Evolutionary conservation across 2,329 filamentous ascomycete species (phyloP).

Genomic region (Rhynchosporium secalis): DNA sequence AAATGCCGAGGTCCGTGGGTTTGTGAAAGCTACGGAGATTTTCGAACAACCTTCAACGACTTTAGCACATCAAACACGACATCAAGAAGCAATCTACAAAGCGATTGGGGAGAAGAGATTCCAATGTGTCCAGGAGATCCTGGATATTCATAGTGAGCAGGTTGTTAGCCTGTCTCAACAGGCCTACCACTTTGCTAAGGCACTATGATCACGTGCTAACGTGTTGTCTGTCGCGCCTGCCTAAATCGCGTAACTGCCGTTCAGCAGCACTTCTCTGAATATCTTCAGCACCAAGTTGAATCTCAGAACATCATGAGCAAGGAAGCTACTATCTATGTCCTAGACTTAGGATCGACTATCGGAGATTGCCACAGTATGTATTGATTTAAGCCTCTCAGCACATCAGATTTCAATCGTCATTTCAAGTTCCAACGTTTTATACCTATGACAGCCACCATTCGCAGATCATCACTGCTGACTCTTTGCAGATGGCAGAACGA

Average conservation of each 20-base stretch:
- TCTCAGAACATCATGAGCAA: constrained; percentile 75
- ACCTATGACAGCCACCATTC: too few relatives aligned
- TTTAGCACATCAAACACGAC: not conserved
- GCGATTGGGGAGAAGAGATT: too few relatives aligned
- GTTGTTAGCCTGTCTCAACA: too few relatives aligned
- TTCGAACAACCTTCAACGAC: not conserved
- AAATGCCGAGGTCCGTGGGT: constrained; percentile 7
- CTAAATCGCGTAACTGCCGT: not conserved
- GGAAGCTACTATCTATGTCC: constrained; percentile 87
- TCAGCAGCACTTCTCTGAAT: not conserved
- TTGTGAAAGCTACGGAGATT: not conserved
- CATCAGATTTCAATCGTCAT: not conserved
- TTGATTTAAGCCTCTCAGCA: not conserved
- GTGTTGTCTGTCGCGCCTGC: too few relatives aligned
- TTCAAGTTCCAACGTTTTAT: not conserved
- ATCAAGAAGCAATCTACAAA: too few relatives aligned
- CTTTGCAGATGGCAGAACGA: constrained; percentile 58
- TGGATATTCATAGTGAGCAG: too few relatives aligned
- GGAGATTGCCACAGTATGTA: constrained; percentile 55
- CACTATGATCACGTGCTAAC: too few relatives aligned
- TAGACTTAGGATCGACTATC: constrained; percentile 90
- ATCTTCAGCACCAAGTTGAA: constrained; percentile 20
- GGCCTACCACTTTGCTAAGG: too few relatives aligned
- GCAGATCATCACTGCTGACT: not conserved
- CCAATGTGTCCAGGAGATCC: too few relatives aligned